Conservation (phyloP, 2,329 filamentous ascomycete genomes). For the Epichloe gansuensis region DNA sequence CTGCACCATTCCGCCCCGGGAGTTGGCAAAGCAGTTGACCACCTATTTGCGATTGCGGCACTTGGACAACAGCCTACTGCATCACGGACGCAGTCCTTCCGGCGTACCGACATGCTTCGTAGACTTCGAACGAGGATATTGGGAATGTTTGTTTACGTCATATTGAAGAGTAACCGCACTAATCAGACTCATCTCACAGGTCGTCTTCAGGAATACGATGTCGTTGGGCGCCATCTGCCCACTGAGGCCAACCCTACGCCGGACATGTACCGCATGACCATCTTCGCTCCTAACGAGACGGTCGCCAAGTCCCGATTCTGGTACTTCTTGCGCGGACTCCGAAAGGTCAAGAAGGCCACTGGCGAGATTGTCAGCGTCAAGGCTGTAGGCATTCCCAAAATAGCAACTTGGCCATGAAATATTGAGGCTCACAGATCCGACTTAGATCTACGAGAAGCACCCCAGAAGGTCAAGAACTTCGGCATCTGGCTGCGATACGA, state of each 20-base stretch:
- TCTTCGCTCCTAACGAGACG: conserved; percentile 95
- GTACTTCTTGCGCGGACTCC: conserved; percentile 99
- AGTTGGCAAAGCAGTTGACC: background rate
- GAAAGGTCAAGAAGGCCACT: conserved; percentile 99
- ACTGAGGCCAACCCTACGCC: conserved; percentile 93
- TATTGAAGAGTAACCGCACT: background rate
- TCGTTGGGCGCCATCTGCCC: conserved; percentile 98
- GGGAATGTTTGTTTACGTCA: too few species aligned
- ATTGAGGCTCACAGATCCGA: conserved; percentile 6
- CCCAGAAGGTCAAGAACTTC: conserved; percentile 99
- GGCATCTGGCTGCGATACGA: conserved; percentile 99
- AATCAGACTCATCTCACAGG: conserved; percentile 39
- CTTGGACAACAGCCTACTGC: background rate
- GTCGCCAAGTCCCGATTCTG: conserved; percentile 99
- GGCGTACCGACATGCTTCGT: background rate
- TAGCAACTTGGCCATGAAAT: background rate
- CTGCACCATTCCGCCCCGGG: too few species aligned
- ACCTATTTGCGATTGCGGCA: background rate
- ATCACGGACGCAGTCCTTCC: too few species aligned
- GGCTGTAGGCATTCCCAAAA: conserved; percentile 46
- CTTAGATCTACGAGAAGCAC: conserved; percentile 93
- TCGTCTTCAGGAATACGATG: conserved; percentile 99
- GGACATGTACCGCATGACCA: conserved; percentile 99
- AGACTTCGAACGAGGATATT: background rate
- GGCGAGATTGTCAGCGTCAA: conserved; percentile 98